Conservation (phyloP, 2,329 filamentous ascomycete species). For the Lachnellula hyalina region DNA sequence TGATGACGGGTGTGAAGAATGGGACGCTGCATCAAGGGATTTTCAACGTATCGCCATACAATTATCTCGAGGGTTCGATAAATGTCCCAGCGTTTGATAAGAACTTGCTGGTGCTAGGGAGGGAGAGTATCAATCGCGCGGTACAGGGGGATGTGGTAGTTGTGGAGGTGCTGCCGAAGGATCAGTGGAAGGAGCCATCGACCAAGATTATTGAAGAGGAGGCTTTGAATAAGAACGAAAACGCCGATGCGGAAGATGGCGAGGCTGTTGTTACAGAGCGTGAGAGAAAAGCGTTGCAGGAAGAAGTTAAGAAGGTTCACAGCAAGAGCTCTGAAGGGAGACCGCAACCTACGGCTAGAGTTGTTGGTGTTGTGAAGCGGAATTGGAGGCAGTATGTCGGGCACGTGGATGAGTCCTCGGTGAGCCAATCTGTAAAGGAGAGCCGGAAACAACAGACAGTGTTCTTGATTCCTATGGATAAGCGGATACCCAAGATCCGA, state of each 20-base stretch:
- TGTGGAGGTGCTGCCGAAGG: conserved; percentile 84
- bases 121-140: conserved; percentile 93
- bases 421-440: conserved; percentile 65
- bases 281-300: conserved; percentile 80
- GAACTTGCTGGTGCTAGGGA: conserved; percentile 77
- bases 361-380: conserved; percentile 87
- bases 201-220: conserved; percentile 96
- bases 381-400: conserved; percentile 99
- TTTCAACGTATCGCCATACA: conserved; percentile 96
- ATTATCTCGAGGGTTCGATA: conserved; percentile 91
- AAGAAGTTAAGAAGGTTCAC: conserved; percentile 84
- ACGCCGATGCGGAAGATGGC: conserved; percentile 75
- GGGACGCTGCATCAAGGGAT: conserved; percentile 88
- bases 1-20: conserved; percentile 89
- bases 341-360: conserved; percentile 83
- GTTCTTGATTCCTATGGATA: conserved; percentile 97
- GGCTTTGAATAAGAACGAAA: conserved; percentile 84
- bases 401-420: conserved; percentile 83
- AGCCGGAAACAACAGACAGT: conserved; percentile 86
- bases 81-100: conserved; percentile 88
- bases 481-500: conserved; percentile 92
- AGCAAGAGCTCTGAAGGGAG: conserved; percentile 68
- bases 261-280: conserved; percentile 78
- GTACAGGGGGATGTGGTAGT: conserved; percentile 91
- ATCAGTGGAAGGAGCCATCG: conserved; percentile 95